Conservation (phyloP, 148 eudicot species). For the Talinum fruticosum region DNA sequence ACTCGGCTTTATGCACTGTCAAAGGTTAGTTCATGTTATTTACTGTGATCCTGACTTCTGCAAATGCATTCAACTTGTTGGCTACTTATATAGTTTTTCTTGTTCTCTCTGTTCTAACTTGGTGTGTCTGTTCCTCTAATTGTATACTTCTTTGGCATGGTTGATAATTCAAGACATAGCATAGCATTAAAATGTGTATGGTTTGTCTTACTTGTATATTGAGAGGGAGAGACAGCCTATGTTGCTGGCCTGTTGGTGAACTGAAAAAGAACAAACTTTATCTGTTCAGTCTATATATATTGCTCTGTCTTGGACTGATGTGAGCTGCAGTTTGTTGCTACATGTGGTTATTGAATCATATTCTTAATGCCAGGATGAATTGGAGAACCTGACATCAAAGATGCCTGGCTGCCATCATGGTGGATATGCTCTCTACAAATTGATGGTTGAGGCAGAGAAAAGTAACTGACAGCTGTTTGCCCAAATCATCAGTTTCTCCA, state of each 20-base stretch:
- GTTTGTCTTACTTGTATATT: neutral
- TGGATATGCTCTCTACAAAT: conserved; percentile 71
- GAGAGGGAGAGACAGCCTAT: neutral
- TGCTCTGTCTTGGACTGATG: neutral
- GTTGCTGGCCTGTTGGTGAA: neutral
- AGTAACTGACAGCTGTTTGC: neutral
- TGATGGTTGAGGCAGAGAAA: conserved; percentile 47
- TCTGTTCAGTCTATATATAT: neutral
- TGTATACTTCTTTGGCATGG: too few species aligned
- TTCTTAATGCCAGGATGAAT: conserved; percentile 53
- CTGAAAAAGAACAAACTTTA: neutral
- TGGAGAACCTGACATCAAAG: conserved; percentile 56
- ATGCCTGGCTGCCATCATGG: conserved; percentile 99
- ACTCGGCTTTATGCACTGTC: conserved; percentile 71
- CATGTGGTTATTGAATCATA: conserved; percentile 11
- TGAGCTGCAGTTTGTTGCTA: neutral
- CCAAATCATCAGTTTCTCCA: neutral
- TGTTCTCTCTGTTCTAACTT: neutral
- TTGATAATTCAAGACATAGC: neutral
- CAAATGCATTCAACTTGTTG: neutral
- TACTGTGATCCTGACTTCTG: neutral
- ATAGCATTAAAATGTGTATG: neutral
- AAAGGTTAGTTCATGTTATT: conserved; percentile 46
- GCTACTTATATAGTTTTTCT: neutral
- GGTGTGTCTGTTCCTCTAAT: neutral